phyloP scores from a whole-genome alignment of 75 land plant species.

The Sequoiadendron giganteum region DNA sequence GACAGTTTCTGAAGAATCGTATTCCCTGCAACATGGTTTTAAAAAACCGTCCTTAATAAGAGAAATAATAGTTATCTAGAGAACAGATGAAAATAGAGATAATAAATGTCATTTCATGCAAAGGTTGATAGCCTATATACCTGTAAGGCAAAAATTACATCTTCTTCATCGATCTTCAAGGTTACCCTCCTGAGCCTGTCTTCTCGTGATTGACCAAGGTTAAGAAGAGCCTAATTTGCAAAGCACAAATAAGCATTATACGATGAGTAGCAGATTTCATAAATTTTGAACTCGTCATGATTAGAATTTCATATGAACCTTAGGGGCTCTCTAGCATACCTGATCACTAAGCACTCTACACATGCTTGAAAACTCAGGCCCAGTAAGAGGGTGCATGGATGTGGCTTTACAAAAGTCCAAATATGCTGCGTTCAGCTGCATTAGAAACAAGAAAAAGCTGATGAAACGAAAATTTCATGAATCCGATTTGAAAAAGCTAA shows the following conservation, averaged over 20 bases:
- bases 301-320: constrained; percentile 1
- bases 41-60: not conserved
- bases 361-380: constrained; percentile 68
- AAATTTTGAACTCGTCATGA: not conserved
- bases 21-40: constrained; percentile 28
- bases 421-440: constrained; percentile 78
- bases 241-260: not conserved
- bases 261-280: not conserved
- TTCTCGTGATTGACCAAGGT: constrained; percentile 68
- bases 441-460: not conserved
- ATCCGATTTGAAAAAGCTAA: not conserved
- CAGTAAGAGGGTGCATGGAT: constrained; percentile 57
- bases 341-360: constrained; percentile 85
- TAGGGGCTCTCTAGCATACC: constrained; percentile 29
- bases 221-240: constrained; percentile 60
- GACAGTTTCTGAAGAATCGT: constrained; percentile 47
- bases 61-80: not conserved
- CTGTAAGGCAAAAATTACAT: constrained; percentile 60
- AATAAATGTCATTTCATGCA: not conserved
- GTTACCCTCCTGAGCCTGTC: constrained; percentile 63
- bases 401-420: constrained; percentile 71
- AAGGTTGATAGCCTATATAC: constrained; percentile 18
- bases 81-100: not conserved
- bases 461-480: not conserved
- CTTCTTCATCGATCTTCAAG: constrained; percentile 35